These are phyloP conservation scores for Crotalaria pallida DNA, from an alignment of 306 rosid species.

Conservation along the genomic window DNA sequence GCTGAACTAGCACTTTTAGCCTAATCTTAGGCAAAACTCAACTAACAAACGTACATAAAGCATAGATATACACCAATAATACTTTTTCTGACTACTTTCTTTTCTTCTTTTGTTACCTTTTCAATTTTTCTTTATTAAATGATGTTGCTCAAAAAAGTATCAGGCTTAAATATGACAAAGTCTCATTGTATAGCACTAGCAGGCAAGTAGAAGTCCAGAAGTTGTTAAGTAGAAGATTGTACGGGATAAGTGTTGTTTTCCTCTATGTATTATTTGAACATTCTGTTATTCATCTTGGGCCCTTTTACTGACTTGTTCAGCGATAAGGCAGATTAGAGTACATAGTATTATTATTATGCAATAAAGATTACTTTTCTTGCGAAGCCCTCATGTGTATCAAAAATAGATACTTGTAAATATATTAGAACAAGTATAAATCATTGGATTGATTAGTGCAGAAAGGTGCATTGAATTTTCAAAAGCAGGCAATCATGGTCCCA, in stretches of 20 bases:
- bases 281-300: background rate
- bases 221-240: constrained; percentile 23
- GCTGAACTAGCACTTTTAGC: constrained; percentile 93
- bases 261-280: constrained; percentile 9
- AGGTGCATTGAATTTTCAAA: no score
- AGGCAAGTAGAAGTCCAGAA: constrained; percentile 22
- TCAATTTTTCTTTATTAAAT: constrained; percentile 52
- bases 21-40: constrained; percentile 32
- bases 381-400: no score
- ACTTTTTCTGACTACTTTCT: constrained; percentile 12
- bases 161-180: constrained; percentile 29
- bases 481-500: background rate
- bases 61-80: constrained; percentile 38
- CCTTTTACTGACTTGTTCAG: background rate
- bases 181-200: constrained; percentile 52
- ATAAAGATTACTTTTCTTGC: background rate
- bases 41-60: constrained; percentile 61
- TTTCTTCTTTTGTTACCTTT: background rate
- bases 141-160: constrained; percentile 37
- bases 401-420: no score
- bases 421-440: no score
- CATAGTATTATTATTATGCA: no score
- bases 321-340: background rate
- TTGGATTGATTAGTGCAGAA: no score
- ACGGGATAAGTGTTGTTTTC: constrained; percentile 13